A percentile compares a stretch with the other conserved stretches of the same genome.
phyloP scores from a whole-genome alignment of 306 rosid species.

The Alnus glutinosa region DNA sequence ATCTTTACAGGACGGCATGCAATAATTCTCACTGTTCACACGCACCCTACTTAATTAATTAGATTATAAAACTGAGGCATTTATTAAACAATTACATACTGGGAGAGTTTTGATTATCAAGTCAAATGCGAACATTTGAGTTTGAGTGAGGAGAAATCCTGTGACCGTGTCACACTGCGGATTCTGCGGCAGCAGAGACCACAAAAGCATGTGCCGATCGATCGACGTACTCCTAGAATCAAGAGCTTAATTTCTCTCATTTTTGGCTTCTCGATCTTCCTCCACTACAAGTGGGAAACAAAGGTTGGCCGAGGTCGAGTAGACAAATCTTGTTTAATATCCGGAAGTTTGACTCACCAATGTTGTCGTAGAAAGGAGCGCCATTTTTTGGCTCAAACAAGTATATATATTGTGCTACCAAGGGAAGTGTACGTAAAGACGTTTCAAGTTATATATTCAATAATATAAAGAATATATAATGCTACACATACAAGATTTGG shows the following conservation, averaged over 20 bases:
- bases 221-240: not conserved
- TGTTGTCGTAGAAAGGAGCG: not conserved
- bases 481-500: no score
- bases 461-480: no score
- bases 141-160: not conserved
- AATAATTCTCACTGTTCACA: not conserved
- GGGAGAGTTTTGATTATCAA: not conserved
- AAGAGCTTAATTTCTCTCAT: not conserved
- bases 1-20: not conserved
- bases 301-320: not conserved
- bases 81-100: not conserved
- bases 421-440: not conserved
- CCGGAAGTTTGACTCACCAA: not conserved
- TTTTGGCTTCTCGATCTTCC: not conserved
- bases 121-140: not conserved
- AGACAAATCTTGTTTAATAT: not conserved
- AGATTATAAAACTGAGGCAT: not conserved
- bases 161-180: not conserved
- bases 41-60: not conserved
- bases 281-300: not conserved
- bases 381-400: not conserved
- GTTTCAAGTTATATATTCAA: no score
- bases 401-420: not conserved
- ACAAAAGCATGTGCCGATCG: not conserved
- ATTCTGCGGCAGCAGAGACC: not conserved